Percentiles rank a stretch among this genome's conserved stretches.
Evolutionary conservation across 2,329 filamentous ascomycete species (phyloP).

Genomic region (Coccinonectria pachysandricola): DNA sequence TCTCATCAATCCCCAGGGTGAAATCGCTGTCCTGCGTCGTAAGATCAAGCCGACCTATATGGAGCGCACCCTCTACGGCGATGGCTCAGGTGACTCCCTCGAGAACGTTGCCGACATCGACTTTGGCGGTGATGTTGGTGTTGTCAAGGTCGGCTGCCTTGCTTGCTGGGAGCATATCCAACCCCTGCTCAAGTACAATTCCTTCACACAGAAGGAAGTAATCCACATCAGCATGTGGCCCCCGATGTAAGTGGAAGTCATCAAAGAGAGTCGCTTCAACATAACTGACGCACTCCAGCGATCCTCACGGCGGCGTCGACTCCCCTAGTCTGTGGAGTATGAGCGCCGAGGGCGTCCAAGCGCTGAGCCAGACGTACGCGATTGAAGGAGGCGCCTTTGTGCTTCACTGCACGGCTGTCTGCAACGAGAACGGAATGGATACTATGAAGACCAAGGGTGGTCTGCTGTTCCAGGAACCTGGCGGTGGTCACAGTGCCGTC

Average conservation of each 20-base stretch:
- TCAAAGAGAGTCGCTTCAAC: too few relatives aligned
- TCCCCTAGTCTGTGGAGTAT: conserved; percentile 20
- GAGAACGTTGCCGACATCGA: conserved; percentile 28
- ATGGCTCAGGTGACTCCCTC: conserved; percentile 29
- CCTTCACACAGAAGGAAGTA: conserved; percentile 30
- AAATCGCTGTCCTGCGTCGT: conserved; percentile 29
- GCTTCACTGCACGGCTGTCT: conserved; percentile 23
- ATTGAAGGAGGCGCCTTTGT: conserved; percentile 47
- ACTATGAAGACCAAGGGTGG: conserved; percentile 33
- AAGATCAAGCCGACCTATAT: conserved; percentile 46
- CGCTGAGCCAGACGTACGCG: conserved; percentile 42
- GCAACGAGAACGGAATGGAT: conserved; percentile 29
- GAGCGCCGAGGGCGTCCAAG: conserved; percentile 27
- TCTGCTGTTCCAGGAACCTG: conserved; percentile 11
- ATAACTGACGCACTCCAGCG: too few relatives aligned
- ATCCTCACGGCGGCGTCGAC: conserved; percentile 10
- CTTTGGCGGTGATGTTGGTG: conserved; percentile 21
- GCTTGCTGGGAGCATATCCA: conserved; percentile 43
- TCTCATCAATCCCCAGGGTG: conserved; percentile 31
- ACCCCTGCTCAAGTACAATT: conserved; percentile 38
- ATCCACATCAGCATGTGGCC: conserved; percentile 42
- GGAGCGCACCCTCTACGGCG: conserved; percentile 40
- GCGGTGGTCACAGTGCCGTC: conserved; percentile 13
- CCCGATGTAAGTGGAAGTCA: too few relatives aligned
- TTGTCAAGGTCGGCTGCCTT: conserved; percentile 30